Evolutionary conservation across 1,284 basidiomycete genomes (phyloP), one percentile per base, ranked within the genome.

Genomic region (Tilletia setariae): DNA sequence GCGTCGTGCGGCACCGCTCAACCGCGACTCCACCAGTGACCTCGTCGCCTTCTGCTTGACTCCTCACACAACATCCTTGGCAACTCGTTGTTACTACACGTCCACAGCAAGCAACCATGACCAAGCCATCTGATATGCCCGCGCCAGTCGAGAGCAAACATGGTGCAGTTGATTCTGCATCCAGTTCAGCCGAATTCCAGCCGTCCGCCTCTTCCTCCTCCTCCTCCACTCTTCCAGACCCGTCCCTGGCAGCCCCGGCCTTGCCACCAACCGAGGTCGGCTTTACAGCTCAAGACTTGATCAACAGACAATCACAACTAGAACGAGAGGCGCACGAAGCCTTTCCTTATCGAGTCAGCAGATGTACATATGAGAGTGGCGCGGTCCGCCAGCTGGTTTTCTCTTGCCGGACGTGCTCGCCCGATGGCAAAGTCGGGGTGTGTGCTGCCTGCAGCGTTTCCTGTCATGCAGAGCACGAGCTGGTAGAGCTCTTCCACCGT

Each of bases 361-460:
- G 79, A 0, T 84, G 84, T 72, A 84, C 84, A 0, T 75, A 80
- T 72, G 73, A 74, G 3, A 63, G 73, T 19, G 83, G 82, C 30
- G 76, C 80, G 70, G 77, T 83, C 67, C 77, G 81, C 21, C 84
- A 84, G 68, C 80, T 83, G 1, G 71, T 84, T 25, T 84, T 76
- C 59, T 78, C 81, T 23, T 84, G 80, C 70, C 70, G 72, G 63
- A 79, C 77, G 2, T 82, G 80, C 30, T 78, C 56, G 4, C 19
- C 28, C 7, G 56, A 40, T 7, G 32, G 28, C 32, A 70, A 81
- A 15, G 75, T 76, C n/a, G 83, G 82, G 7, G 81, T 84, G n/a
- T 84, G 84, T 67, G 79, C 80, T 0, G 82, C 76, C 1, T 84
- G 84, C 71, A 82, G 80, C 40, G 75, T 84, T 15, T 74, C 79